These are phyloP conservation scores for Aureobasidium pullulans DNA, from an alignment of 2,329 filamentous ascomycete species.

Conservation along the genomic window DNA sequence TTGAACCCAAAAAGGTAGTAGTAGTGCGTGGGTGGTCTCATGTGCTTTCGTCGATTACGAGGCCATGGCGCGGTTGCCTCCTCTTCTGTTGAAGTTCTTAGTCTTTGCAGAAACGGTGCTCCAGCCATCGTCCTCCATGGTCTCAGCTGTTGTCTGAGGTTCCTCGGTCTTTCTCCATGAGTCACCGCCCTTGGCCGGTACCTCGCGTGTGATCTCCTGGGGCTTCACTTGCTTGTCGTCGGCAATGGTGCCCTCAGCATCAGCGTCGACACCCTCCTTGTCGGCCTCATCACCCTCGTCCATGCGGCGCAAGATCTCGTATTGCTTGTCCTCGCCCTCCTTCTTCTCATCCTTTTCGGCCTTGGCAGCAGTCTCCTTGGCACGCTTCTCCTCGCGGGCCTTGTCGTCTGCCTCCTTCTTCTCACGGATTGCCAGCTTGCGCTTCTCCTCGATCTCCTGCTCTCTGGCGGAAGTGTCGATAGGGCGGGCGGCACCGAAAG, in stretches of 20 bases:
- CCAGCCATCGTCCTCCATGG: slow-evolving; percentile 47
- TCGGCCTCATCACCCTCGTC: slow-evolving; percentile 27
- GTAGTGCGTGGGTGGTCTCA: too few relatives aligned
- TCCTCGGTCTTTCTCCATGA: slow-evolving; percentile 27
- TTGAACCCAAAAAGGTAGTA: too few relatives aligned
- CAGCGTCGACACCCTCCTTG: slow-evolving; percentile 32
- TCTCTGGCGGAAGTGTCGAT: slow-evolving; percentile 90
- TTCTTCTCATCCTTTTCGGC: slow-evolving; percentile 29
- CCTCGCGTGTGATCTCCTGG: slow-evolving; percentile 45
- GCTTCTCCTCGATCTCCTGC: slow-evolving; percentile 84
- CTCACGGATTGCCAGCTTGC: slow-evolving; percentile 62
- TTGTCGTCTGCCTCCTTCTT: slow-evolving; percentile 86
- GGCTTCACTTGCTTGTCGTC: slow-evolving; percentile 49
- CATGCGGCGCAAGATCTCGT: slow-evolving; percentile 49
- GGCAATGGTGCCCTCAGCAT: slow-evolving; percentile 44
- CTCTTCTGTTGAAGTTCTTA: slow-evolving; percentile 31
- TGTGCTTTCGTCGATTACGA: slow-evolving; percentile 11
- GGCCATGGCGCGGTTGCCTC: slow-evolving; percentile 24
- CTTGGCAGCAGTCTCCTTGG: slow-evolving; percentile 55
- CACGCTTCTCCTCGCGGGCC: slow-evolving; percentile 60
- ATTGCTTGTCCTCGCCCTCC: slow-evolving; percentile 37
- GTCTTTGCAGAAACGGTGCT: slow-evolving; percentile 43
- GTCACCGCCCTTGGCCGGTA: slow-evolving; percentile 30
- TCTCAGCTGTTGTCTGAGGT: slow-evolving; percentile 36
- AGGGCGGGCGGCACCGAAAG: slow-evolving; percentile 86